Conservation (phyloP, 352 stramenopile genomes). For the Aphanomyces invadans region DNA sequence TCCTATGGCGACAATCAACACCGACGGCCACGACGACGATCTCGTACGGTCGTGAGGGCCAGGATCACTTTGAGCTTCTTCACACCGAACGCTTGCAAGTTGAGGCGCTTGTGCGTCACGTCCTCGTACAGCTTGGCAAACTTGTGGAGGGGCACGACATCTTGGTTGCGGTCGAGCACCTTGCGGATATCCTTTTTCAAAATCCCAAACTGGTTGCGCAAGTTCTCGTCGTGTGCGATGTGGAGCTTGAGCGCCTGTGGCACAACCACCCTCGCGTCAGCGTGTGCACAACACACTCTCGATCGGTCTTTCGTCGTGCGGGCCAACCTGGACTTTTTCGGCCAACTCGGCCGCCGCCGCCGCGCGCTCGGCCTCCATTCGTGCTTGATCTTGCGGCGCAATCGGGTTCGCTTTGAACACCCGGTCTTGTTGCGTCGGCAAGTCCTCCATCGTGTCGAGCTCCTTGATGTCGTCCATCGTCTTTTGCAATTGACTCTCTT, state of each 20-base stretch:
- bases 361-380: slow-evolving; percentile 10
- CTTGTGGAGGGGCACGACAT: slow-evolving; percentile 39
- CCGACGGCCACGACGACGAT: not conserved
- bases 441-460: slow-evolving; percentile 45
- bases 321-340: slow-evolving; percentile 25
- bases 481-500: slow-evolving; percentile 34
- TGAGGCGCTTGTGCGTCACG: slow-evolving; percentile 63
- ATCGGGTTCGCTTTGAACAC: slow-evolving; percentile 20
- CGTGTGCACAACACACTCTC: not conserved
- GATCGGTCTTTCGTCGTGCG: slow-evolving; percentile 3
- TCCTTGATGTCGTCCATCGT: slow-evolving; percentile 57
- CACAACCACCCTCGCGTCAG: not conserved
- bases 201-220: slow-evolving; percentile 43
- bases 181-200: slow-evolving; percentile 70
- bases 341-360: slow-evolving; percentile 12
- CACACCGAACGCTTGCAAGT: slow-evolving; percentile 44
- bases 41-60: slow-evolving; percentile 15
- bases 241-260: slow-evolving; percentile 6
- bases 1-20: not conserved
- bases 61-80: slow-evolving; percentile 52
- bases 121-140: slow-evolving; percentile 48
- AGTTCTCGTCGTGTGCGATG: slow-evolving; percentile 29
- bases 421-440: slow-evolving; percentile 42
- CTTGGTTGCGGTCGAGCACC: slow-evolving; percentile 51
- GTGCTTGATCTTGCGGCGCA: not conserved